Base-by-base conservation (phyloP, 1,284 basidiomycete species). In the Leccinum pachyderme region DNA sequence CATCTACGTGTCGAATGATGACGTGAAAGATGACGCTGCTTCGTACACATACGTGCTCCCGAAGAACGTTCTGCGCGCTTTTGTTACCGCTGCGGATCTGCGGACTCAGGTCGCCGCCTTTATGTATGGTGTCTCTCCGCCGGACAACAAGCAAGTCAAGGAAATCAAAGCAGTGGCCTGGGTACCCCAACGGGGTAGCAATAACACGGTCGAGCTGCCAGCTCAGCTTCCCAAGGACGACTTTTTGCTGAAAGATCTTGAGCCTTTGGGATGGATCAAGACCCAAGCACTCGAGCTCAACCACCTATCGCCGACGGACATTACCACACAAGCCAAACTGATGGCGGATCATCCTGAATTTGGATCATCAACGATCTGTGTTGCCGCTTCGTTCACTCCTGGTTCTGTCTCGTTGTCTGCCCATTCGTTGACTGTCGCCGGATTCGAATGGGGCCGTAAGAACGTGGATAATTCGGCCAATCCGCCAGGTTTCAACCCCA, bases 401-500 rank as follows among this genome's bases (percentile, higher is more conserved):
- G 97, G 97, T 58, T 98, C 95, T 2, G 93, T 99, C 35, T 97
- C 94, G 28, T 77, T 99, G 41, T 95, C 95, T 43, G 91, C 96
- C 0, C 95, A 98, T 76, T 91, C 86, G 37, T 75, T 99, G 51
- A 89, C 89, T 8, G 87, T 95, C 4, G 81, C 88, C 51, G 97
- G 97, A 15, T 99, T 99, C 72, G 97, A 99, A 71, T 99, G 96
- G 96, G 96, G 96, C 44, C 81, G 97, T 61, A 98, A 98, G 78
- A 95, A 95, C 65, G 73, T 80, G 61, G 93, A 94, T 67, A 89
- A 82, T 45, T 89, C 90, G n/a, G 81, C 87, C 47, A 93, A 93
- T 63, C 89, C 93, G 63, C 78, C 85, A 5, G 94, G 95, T 44
- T 99, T 96, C 80, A 98, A 96, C 71, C 90, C 95, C 27, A 93